Conservation (phyloP, 1,284 basidiomycete species). For the Trichosporon asahii region DNA sequence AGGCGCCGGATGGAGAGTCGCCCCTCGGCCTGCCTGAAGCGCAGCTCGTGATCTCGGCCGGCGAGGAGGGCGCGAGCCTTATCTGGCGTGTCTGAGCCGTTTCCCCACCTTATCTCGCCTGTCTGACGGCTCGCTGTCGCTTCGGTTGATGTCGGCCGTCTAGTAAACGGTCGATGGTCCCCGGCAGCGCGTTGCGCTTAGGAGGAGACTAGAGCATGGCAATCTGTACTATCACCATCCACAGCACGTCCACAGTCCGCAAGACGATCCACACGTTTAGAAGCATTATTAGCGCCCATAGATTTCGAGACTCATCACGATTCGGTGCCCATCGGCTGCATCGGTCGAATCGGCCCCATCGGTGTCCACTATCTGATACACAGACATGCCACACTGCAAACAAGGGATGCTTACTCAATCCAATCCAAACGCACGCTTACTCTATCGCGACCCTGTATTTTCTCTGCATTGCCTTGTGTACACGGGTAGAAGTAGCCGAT, state of each 20-base stretch:
- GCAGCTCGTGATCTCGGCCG: conserved; percentile 69
- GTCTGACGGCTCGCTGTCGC: neutral
- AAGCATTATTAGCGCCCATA: neutral
- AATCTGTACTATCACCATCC: neutral
- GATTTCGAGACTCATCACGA: neutral
- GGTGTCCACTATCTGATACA: neutral
- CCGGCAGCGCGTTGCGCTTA: neutral
- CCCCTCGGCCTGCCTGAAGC: conserved; percentile 27
- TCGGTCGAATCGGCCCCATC: neutral
- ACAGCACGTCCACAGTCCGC: neutral
- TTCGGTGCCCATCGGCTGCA: neutral
- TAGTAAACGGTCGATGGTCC: neutral
- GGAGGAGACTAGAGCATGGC: neutral
- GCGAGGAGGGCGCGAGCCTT: conserved; percentile 78
- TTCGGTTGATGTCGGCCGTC: neutral
- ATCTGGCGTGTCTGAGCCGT: conserved; percentile 55
- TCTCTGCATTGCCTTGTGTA: neutral
- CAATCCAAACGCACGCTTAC: neutral
- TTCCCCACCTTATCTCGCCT: neutral
- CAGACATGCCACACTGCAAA: neutral
- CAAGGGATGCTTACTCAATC: neutral
- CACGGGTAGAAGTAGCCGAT: neutral
- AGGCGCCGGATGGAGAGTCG: conserved; percentile 44
- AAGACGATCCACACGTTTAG: neutral
- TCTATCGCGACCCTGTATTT: neutral